A percentile compares a stretch with the other conserved stretches of the same genome.
Evolutionary conservation across 108 stramenopile species (phyloP).

Genomic region (Nannochloropsis gaditana): DNA sequence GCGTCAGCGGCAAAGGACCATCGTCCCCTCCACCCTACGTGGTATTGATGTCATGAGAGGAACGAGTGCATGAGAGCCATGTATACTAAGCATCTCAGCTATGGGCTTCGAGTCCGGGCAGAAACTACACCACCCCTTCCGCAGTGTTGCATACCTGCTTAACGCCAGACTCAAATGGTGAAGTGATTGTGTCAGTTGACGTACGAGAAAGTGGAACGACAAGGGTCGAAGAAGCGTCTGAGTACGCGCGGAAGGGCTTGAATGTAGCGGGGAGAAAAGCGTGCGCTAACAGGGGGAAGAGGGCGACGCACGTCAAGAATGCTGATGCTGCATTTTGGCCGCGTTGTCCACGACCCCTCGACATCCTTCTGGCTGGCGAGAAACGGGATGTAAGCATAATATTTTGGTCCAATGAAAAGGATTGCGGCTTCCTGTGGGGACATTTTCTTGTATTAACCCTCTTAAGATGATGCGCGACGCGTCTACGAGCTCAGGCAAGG

Average conservation of each 20-base stretch:
- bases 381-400: neutral
- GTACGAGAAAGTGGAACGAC: neutral
- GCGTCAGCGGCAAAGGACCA: slow-evolving; percentile 68
- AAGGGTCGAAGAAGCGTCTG: neutral
- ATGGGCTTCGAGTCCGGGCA: no score
- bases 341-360: neutral
- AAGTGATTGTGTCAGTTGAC: neutral
- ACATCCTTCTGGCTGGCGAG: neutral
- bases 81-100: no score
- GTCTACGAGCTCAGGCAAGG: no score
- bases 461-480: no score
- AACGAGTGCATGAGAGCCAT: no score
- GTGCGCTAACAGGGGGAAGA: neutral
- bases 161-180: slow-evolving; percentile 1
- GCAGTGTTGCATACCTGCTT: neutral
- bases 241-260: neutral
- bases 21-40: neutral
- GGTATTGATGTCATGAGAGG: no score
- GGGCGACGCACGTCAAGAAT: neutral
- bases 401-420: neutral
- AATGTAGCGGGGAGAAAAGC: neutral
- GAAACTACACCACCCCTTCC: no score
- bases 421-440: neutral
- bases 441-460: neutral
- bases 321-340: neutral